Evolutionary conservation across 2,329 filamentous ascomycete species (phyloP).

Genomic region (Aspergillus unguis): DNA sequence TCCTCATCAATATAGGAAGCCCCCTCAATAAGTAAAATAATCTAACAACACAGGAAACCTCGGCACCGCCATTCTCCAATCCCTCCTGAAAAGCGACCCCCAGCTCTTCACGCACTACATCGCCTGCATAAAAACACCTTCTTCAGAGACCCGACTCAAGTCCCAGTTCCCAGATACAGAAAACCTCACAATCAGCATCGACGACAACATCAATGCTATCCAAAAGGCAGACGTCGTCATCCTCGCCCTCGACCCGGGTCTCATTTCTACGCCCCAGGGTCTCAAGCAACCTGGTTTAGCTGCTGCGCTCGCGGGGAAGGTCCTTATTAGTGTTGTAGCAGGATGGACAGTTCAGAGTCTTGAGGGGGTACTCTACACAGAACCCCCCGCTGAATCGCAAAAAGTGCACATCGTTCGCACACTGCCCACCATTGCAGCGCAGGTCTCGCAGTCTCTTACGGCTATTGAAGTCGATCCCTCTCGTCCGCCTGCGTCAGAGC

Average conservation of each 20-base stretch:
- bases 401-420: conserved; percentile 37
- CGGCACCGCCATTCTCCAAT: conserved; percentile 37
- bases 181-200: conserved; percentile 33
- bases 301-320: conserved; percentile 43
- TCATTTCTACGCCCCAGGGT: conserved; percentile 33
- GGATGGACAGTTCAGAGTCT: conserved; percentile 47
- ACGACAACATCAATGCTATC: conserved; percentile 34
- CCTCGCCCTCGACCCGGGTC: conserved; percentile 48
- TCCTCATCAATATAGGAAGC: neutral
- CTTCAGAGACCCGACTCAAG: conserved; percentile 34
- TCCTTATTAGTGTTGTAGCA: conserved; percentile 48
- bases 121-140: conserved; percentile 43
- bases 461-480: conserved; percentile 50
- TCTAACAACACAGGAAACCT: conserved; percentile 34
- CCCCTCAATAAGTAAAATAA: neutral
- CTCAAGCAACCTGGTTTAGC: conserved; percentile 38
- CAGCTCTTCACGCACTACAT: conserved; percentile 34
- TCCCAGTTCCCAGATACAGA: conserved; percentile 31
- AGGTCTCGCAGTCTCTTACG: conserved; percentile 45
- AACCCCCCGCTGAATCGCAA: conserved; percentile 11
- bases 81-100: conserved; percentile 23
- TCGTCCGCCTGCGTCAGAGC: conserved; percentile 38
- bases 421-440: conserved; percentile 47
- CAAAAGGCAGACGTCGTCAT: conserved; percentile 43
- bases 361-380: conserved; percentile 35